Evolutionary conservation across 2,329 filamentous ascomycete genomes (phyloP), one percentile per base, ranked within the genome.

Genomic region (Pleurostoma richardsiae): DNA sequence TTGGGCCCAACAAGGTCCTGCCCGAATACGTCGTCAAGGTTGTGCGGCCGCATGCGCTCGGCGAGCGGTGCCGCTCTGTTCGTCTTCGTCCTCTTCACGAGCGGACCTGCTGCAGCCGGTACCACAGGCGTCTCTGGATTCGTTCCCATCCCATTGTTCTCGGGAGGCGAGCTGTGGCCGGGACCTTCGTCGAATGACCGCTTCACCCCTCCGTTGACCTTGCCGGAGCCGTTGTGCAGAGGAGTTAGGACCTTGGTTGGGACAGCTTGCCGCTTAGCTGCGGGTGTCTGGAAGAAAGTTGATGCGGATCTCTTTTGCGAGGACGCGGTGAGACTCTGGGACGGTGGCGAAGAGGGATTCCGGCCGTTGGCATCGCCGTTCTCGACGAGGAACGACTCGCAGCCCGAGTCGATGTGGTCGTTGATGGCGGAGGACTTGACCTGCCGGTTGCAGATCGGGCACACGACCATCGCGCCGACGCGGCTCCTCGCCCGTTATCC

Each of bases 21-120:
- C 0, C 94, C 94, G 54, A 77, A 90, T 3, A 97, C 87, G 11
- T 96, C 85, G 59, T 96, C 88, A 6, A 99, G 77, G 1, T 77
- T 87, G 47, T 75, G 77, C 2, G 94, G 94, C 4, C 94, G 83
- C 90, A 97, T 96, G 30, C 92, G 86, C 67, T 99, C 94, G 3
- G 94, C 91, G 19, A 99, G 73, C 1, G 94, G 94, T 6, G 90
- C 90, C 1, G 84, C 82, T 57, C 83, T 82, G 48, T 83, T 79
- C 33, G 74, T 79, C 67, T 88, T 90, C 10, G 77, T 71, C 60
- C 83, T 85, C 64, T 92, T 90, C 4, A 72, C 54, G 6, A 72
- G 58, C 10, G 74, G 67, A 29, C 70, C 70, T 45, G 66, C 54
- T 42, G 59, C 55, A 50, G 48, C 46, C 19, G 19, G 19, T 19